Conservation (phyloP, 140 eudicot genomes). For the Oenanthe javanica region DNA sequence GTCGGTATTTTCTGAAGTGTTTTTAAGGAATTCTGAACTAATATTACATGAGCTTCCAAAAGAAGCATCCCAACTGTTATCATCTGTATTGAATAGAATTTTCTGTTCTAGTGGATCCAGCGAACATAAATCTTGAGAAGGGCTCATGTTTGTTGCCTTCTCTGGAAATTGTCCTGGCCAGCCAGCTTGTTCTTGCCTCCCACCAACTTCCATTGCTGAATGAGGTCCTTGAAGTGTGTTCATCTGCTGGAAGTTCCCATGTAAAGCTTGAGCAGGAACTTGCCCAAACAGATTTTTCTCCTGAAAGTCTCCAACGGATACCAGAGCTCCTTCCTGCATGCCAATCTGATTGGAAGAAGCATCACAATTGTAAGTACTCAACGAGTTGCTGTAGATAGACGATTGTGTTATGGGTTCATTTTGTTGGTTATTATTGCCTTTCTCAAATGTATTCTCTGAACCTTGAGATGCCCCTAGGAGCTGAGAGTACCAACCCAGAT, state of each 20-base stretch:
- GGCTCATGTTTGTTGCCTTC: constrained; percentile 1
- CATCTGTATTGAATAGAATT: constrained; percentile 49
- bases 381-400: constrained; percentile 16
- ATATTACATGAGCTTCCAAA: constrained; percentile 16
- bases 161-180: constrained; percentile 17
- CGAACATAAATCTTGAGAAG: constrained; percentile 24
- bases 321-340: constrained; percentile 17
- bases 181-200: constrained; percentile 29
- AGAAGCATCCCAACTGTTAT: constrained; percentile 40
- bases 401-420: constrained; percentile 24
- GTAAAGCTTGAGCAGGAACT: constrained; percentile 30
- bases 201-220: constrained; percentile 18
- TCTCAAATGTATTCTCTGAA: constrained; percentile 26
- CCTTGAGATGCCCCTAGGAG: constrained; percentile 38
- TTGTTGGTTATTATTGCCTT: constrained; percentile 16
- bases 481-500: constrained; percentile 31
- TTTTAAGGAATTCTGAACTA: constrained; percentile 26
- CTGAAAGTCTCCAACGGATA: constrained; percentile 21
- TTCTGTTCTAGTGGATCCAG: constrained; percentile 67
- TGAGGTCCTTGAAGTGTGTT: constrained; percentile 15
- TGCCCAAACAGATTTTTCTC: constrained; percentile 34
- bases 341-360: constrained; percentile 22
- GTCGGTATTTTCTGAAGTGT: constrained; percentile 20
- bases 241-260: constrained; percentile 22
- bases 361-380: constrained; percentile 16